These are phyloP conservation scores for Globisporangium recalcitrans DNA, from an alignment of 352 stramenopile genomes.

Conservation along the genomic window DNA sequence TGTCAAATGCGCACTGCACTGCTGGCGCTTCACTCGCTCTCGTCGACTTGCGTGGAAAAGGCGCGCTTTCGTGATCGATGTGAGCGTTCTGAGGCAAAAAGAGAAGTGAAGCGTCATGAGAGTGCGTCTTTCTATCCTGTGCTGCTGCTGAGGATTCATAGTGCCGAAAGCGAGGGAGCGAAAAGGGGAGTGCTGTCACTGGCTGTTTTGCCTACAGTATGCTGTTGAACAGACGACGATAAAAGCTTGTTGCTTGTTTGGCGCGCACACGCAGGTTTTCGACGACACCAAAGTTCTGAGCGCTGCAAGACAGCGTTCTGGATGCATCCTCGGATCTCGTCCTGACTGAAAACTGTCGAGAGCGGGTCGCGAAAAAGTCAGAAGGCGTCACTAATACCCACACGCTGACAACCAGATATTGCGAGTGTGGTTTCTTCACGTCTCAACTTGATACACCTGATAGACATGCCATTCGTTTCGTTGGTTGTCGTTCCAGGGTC, in stretches of 20 bases:
- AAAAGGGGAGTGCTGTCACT: neutral
- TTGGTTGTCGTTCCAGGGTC: neutral
- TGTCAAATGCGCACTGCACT: neutral
- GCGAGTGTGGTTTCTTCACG: neutral
- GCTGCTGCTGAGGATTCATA: neutral
- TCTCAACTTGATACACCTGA: neutral
- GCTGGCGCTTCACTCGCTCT: neutral
- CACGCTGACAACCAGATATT: neutral
- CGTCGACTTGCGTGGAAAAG: no score
- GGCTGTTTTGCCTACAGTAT: neutral
- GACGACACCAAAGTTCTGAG: conserved; percentile 1
- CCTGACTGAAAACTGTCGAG: no score
- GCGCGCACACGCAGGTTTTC: conserved; percentile 13
- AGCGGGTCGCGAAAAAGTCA: no score
- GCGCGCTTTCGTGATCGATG: neutral
- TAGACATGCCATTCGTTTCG: no score
- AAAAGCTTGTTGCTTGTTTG: conserved; percentile 6
- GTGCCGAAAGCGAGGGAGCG: conserved; percentile 5
- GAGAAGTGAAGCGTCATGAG: conserved; percentile 16
- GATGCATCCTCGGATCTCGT: no score
- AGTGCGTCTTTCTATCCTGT: neutral
- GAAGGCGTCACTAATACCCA: neutral
- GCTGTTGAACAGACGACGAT: neutral
- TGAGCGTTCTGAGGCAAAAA: conserved; percentile 12
- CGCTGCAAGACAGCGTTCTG: neutral